A percentile compares a stretch with the other conserved stretches of the same genome.
phyloP scores from a whole-genome alignment of 352 stramenopile species.

The Phytophthora capsici region DNA sequence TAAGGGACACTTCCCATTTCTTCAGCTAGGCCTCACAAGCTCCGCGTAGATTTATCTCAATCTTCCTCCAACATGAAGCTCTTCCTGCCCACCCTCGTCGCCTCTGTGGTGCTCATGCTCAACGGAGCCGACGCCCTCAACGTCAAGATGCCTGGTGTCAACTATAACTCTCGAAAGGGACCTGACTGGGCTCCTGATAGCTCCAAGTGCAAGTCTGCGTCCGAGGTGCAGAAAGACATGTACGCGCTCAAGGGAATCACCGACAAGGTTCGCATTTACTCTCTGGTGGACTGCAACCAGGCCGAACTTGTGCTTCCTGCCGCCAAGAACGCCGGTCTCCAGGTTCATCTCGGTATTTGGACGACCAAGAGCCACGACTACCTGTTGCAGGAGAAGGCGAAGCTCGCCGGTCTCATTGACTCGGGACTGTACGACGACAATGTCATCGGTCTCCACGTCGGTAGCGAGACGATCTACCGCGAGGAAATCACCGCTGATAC shows the following conservation, averaged over 20 bases:
- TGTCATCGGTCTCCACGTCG: constrained; percentile 62
- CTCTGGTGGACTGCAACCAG: constrained; percentile 62
- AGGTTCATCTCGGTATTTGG: constrained; percentile 75
- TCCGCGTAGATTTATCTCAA: not conserved
- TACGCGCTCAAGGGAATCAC: constrained; percentile 45
- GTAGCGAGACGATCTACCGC: constrained; percentile 77
- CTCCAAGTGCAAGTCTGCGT: constrained; percentile 52
- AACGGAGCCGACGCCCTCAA: constrained; percentile 40
- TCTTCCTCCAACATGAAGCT: constrained; percentile 36
- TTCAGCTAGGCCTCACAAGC: constrained; percentile 1
- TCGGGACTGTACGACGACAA: constrained; percentile 51
- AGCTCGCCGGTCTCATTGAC: constrained; percentile 51
- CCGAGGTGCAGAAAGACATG: constrained; percentile 66
- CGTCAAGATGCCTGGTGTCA: constrained; percentile 70
- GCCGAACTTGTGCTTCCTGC: constrained; percentile 48
- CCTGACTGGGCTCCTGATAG: constrained; percentile 50
- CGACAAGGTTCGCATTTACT: constrained; percentile 77
- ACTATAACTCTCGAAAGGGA: constrained; percentile 77
- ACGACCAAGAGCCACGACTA: constrained; percentile 45
- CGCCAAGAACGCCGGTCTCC: constrained; percentile 51
- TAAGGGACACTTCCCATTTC: constrained; percentile 9
- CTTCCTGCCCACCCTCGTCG: constrained; percentile 33
- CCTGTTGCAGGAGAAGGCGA: constrained; percentile 53
- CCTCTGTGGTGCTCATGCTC: constrained; percentile 23
- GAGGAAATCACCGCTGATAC: constrained; percentile 51